Evolutionary conservation across 2,329 filamentous ascomycete species (phyloP).

Genomic region (Zymoseptoria brevis): DNA sequence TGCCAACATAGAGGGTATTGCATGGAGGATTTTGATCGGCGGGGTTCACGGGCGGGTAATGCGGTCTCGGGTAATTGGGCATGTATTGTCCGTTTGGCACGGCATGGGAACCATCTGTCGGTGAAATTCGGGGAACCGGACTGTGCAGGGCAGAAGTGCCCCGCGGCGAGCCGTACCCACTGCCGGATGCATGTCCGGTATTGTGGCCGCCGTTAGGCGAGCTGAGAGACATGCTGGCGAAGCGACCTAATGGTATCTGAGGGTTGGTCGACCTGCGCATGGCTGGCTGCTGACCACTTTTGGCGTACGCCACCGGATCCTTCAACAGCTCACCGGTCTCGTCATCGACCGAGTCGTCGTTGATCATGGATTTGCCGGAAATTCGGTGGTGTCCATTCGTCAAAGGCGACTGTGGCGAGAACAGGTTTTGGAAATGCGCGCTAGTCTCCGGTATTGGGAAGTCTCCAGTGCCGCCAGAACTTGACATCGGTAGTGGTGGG

Average conservation of each 20-base stretch:
- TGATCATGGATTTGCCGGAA: conserved; percentile 65
- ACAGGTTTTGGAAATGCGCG: conserved; percentile 54
- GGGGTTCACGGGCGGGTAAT: conserved; percentile 80
- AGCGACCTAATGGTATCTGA: conserved; percentile 62
- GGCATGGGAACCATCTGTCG: conserved; percentile 35
- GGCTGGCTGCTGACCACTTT: conserved; percentile 50
- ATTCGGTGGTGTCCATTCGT: conserved; percentile 55
- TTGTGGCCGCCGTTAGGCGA: conserved; percentile 43
- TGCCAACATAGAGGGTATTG: conserved; percentile 97
- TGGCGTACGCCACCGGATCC: conserved; percentile 64
- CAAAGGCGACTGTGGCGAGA: conserved; percentile 66
- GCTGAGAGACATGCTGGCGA: conserved; percentile 63
- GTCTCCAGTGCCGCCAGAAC: conserved; percentile 48
- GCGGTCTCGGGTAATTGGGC: conserved; percentile 54
- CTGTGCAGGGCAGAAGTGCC: conserved; percentile 42
- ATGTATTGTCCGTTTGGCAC: conserved; percentile 47
- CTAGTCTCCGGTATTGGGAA: conserved; percentile 51
- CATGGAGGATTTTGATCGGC: conserved; percentile 95
- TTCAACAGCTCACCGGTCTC: conserved; percentile 66
- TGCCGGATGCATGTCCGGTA: conserved; percentile 46
- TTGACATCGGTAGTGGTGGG: conserved; percentile 42
- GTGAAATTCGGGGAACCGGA: conserved; percentile 34
- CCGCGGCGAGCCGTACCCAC: conserved; percentile 45
- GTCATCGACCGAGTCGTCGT: conserved; percentile 60
- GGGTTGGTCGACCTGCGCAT: conserved; percentile 61